A percentile compares a stretch with the other conserved stretches of the same genome.
phyloP scores from a whole-genome alignment of 2,329 filamentous ascomycete species.

The Curvularia hawaiiensis region DNA sequence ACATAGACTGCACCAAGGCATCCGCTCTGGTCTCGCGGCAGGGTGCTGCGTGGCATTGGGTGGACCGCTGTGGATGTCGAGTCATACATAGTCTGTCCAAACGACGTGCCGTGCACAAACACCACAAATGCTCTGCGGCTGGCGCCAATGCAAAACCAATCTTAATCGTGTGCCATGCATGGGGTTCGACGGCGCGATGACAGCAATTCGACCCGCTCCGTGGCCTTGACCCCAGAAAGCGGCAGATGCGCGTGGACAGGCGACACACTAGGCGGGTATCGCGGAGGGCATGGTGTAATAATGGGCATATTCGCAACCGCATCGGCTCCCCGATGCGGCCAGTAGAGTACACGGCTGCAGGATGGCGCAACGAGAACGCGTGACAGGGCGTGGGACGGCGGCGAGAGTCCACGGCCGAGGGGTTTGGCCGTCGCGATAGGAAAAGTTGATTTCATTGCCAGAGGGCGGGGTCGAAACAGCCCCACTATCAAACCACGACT shows the following conservation, averaged over 20 bases:
- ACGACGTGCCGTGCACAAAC: not conserved
- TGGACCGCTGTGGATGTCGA: not conserved
- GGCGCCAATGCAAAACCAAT: slow-evolving; percentile 1
- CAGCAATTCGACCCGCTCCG: slow-evolving; percentile 9
- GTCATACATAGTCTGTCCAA: not conserved
- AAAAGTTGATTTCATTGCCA: slow-evolving; percentile 6
- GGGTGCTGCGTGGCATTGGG: not conserved
- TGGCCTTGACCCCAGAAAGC: slow-evolving; percentile 8
- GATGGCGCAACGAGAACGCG: slow-evolving; percentile 35
- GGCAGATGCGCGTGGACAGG: slow-evolving; percentile 4
- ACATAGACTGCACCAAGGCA: not conserved
- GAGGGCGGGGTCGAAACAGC: slow-evolving; percentile 20
- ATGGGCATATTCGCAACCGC: slow-evolving; percentile 1
- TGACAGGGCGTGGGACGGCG: slow-evolving; percentile 1
- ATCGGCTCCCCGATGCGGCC: slow-evolving; percentile 19
- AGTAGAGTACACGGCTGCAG: slow-evolving; percentile 19
- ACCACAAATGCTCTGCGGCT: not conserved
- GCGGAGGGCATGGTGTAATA: slow-evolving; percentile 8
- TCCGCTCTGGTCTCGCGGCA: not conserved
- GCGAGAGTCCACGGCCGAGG: not conserved
- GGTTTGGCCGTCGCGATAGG: slow-evolving; percentile 3
- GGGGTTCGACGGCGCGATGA: not conserved
- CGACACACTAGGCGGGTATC: slow-evolving; percentile 13
- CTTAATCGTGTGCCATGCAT: not conserved
- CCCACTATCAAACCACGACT: slow-evolving; percentile 25